phyloP scores from a whole-genome alignment of 495 filamentous ascomycete species.

The Tuber borchii region DNA sequence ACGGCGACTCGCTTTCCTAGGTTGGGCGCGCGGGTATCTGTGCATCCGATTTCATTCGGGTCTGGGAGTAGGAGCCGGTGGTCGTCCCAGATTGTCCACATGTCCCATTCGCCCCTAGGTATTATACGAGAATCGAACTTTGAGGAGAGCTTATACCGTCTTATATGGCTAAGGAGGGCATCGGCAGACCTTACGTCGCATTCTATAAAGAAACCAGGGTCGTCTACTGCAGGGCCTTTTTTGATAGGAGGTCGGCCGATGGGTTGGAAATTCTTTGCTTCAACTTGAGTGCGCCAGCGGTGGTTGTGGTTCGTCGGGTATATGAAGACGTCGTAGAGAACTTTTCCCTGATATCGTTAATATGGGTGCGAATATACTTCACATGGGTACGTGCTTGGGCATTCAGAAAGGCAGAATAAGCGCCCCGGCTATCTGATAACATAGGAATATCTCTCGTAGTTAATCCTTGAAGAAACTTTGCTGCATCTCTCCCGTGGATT shows the following conservation, averaged over 20 bases:
- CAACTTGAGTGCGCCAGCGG: slow-evolving; percentile 14
- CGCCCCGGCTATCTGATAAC: slow-evolving; percentile 45
- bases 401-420: slow-evolving; percentile 78
- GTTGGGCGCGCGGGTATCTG: slow-evolving; percentile 60
- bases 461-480: slow-evolving; percentile 79
- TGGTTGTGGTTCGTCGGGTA: slow-evolving; percentile 53
- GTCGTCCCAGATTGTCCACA: slow-evolving; percentile 63
- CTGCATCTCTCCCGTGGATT: slow-evolving; percentile 67
- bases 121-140: slow-evolving; percentile 51
- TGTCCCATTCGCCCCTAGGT: slow-evolving; percentile 49
- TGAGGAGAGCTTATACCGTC: slow-evolving; percentile 72
- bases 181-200: slow-evolving; percentile 62
- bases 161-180: slow-evolving; percentile 61
- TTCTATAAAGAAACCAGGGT: slow-evolving; percentile 70
- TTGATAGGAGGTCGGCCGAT: not conserved
- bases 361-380: not conserved
- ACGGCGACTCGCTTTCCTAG: slow-evolving; percentile 53
- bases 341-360: slow-evolving; percentile 53
- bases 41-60: slow-evolving; percentile 46
- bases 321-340: slow-evolving; percentile 84
- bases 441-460: slow-evolving; percentile 65
- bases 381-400: slow-evolving; percentile 44
- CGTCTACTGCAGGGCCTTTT: slow-evolving; percentile 27
- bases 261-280: slow-evolving; percentile 12
- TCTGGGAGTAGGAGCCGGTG: slow-evolving; percentile 24